phyloP scores from a whole-genome alignment of 306 rosid species.

The Cucumis hystrix region DNA sequence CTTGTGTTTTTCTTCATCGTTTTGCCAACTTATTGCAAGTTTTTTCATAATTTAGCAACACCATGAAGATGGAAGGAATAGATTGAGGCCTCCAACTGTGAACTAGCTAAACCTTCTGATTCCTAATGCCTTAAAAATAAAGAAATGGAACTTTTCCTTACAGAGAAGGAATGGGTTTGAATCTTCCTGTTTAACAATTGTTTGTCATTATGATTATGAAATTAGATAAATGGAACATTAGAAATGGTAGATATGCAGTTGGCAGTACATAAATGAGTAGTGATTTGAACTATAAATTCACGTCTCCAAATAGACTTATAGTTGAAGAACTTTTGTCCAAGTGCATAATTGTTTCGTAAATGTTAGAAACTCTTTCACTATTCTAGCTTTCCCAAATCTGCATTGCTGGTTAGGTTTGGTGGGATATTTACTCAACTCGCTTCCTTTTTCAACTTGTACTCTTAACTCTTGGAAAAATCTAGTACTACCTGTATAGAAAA shows the following conservation, averaged over 20 bases:
- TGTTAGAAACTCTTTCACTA: neutral
- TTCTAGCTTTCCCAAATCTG: neutral
- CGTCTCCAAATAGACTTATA: neutral
- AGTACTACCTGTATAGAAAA: too few relatives aligned
- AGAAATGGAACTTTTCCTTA: neutral
- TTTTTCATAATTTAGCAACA: neutral
- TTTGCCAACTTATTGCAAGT: neutral
- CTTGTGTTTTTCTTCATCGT: neutral
- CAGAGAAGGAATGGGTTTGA: neutral
- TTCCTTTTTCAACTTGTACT: neutral
- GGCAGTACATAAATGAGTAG: neutral
- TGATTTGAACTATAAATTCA: neutral
- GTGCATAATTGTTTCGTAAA: neutral
- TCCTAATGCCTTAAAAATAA: neutral
- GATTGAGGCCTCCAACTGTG: neutral
- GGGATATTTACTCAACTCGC: neutral
- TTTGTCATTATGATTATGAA: neutral
- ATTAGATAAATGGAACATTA: neutral
- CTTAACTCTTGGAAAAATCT: neutral
- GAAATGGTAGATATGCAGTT: neutral
- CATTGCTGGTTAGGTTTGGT: conserved; percentile 2
- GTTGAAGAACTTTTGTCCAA: neutral
- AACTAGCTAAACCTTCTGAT: neutral
- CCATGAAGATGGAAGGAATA: neutral
- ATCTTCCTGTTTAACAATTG: neutral